Conservation (phyloP, 2,329 filamentous ascomycete genomes). For the Talaromyces marneffei region DNA sequence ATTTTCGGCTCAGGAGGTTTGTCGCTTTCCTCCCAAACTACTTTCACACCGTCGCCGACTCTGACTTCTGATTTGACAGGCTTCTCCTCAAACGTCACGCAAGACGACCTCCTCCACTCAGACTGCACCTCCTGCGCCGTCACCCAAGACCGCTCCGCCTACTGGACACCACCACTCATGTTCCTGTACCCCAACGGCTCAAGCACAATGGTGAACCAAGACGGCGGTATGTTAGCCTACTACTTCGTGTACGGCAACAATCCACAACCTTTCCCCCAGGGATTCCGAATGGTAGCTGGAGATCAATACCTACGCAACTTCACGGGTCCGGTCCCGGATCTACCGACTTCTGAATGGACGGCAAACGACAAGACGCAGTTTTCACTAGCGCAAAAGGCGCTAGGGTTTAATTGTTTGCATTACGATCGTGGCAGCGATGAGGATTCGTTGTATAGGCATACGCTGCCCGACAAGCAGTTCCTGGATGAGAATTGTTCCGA, state of each 20-base stretch:
- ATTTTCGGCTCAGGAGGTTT: constrained; percentile 71
- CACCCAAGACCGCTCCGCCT: constrained; percentile 75
- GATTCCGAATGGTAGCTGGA: constrained; percentile 79
- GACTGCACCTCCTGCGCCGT: constrained; percentile 78
- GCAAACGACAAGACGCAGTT: constrained; percentile 60
- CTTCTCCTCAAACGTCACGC: constrained; percentile 56
- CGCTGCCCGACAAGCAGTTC: constrained; percentile 70
- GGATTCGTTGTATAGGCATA: constrained; percentile 72
- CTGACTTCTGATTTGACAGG: constrained; percentile 41
- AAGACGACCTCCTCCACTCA: constrained; percentile 52
- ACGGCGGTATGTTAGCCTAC: constrained; percentile 85
- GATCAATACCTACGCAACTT: constrained; percentile 64
- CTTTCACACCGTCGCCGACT: too few relatives aligned
- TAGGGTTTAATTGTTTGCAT: constrained; percentile 95
- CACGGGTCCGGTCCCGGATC: constrained; percentile 60
- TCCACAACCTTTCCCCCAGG: constrained; percentile 66
- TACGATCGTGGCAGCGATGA: constrained; percentile 59
- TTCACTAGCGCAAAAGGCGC: constrained; percentile 68
- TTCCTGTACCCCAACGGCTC: constrained; percentile 65
- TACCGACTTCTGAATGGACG: constrained; percentile 66
- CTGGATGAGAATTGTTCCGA: constrained; percentile 76
- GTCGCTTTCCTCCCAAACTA: constrained; percentile 31
- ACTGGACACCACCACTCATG: constrained; percentile 77
- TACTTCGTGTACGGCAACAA: constrained; percentile 68
- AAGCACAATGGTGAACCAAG: constrained; percentile 63